Percentiles rank a stretch among this genome's conserved stretches.
phyloP scores from a whole-genome alignment of 805 yeast species.

The Saturnispora zaruensis region DNA sequence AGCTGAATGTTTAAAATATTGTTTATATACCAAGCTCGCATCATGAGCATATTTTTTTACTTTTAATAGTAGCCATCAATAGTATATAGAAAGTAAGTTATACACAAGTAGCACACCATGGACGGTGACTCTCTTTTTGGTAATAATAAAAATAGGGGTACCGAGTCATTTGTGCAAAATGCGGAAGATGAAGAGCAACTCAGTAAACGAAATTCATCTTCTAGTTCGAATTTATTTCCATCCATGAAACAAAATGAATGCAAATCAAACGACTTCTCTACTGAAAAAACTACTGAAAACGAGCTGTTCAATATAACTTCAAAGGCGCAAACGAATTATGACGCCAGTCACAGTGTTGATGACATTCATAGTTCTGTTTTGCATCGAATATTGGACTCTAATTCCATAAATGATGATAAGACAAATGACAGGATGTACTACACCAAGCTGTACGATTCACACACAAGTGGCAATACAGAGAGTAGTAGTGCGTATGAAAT shows the following conservation, averaged over 20 bases:
- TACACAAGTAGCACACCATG: neutral
- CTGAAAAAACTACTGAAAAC: neutral
- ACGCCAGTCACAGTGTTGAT: neutral
- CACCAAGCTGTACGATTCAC: conserved; percentile 21
- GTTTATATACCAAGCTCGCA: neutral
- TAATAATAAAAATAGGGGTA: neutral
- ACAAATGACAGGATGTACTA: conserved; percentile 16
- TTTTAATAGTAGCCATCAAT: neutral
- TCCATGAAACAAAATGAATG: neutral
- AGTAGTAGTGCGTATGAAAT: conserved; percentile 3
- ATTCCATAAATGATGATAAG: conserved; percentile 8
- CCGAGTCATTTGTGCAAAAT: neutral
- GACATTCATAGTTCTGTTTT: conserved; percentile 20
- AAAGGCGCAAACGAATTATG: neutral
- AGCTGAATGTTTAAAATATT: neutral
- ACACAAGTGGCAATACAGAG: conserved; percentile 3
- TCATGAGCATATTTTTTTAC: neutral
- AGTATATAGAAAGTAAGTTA: neutral
- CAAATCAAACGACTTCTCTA: neutral
- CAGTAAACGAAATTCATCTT: neutral
- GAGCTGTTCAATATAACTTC: neutral
- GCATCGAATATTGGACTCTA: conserved; percentile 19
- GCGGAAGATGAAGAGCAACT: neutral
- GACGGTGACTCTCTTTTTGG: conserved; percentile 7
- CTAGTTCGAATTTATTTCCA: neutral